Percentiles rank a stretch among this genome's conserved stretches.
These are phyloP conservation scores for Mercurialis annua DNA, from an alignment of 345 rosid genomes.

Conservation along the genomic window DNA sequence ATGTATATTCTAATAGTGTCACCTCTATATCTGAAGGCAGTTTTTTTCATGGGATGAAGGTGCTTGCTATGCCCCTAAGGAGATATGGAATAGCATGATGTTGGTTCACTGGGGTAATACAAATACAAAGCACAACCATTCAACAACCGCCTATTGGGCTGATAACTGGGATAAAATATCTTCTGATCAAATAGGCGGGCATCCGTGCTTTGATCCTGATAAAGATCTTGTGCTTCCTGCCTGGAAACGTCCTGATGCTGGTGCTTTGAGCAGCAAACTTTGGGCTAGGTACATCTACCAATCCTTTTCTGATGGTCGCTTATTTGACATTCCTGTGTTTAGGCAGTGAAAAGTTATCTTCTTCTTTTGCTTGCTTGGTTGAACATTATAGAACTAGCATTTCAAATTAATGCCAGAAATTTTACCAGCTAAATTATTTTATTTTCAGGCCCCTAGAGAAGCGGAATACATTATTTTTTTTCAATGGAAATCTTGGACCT, in stretches of 20 bases:
- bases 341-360: neutral
- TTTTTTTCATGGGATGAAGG: constrained; percentile 99
- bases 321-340: neutral
- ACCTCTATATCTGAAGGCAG: constrained; percentile 54
- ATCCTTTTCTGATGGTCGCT: constrained; percentile 8
- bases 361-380: neutral
- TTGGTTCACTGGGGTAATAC: constrained; percentile 99
- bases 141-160: constrained; percentile 90
- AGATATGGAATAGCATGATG: constrained; percentile 99
- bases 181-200: constrained; percentile 69
- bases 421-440: constrained; percentile 5
- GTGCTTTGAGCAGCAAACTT: constrained; percentile 49
- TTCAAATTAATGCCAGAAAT: constrained; percentile 5
- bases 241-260: constrained; percentile 81
- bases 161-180: constrained; percentile 84
- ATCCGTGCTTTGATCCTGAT: constrained; percentile 91
- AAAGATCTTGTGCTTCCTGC: constrained; percentile 99
- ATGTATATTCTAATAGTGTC: constrained; percentile 31
- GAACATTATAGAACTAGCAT: constrained; percentile 1
- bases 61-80: constrained; percentile 99
- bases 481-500: constrained; percentile 97
- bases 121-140: constrained; percentile 83
- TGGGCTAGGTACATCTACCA: constrained; percentile 56
- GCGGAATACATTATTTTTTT: constrained; percentile 80
- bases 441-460: constrained; percentile 61